A percentile compares a stretch with the other conserved stretches of the same genome.
These are phyloP conservation scores for Penicillium sp. DNA, from an alignment of 2,329 filamentous ascomycete genomes.

Conservation along the genomic window DNA sequence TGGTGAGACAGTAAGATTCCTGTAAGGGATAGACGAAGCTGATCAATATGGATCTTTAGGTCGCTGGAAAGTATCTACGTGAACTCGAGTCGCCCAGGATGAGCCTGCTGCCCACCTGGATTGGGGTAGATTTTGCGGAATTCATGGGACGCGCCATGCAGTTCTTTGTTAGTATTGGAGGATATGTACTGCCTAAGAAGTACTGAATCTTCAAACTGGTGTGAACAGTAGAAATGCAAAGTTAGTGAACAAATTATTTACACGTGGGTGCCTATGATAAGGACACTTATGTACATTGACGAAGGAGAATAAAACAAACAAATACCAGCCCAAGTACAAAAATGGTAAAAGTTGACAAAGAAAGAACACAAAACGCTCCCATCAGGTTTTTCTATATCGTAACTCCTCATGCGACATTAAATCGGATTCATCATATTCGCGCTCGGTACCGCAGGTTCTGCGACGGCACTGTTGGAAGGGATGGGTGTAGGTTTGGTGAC, in stretches of 20 bases:
- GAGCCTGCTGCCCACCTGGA: constrained; percentile 25
- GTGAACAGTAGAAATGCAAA: neutral
- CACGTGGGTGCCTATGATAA: neutral
- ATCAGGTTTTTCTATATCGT: constrained; percentile 26
- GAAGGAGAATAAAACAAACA: neutral
- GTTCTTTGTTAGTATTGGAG: constrained; percentile 33
- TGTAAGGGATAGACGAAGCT: neutral
- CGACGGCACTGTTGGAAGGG: constrained; percentile 3
- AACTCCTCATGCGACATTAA: constrained; percentile 31
- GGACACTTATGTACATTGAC: constrained; percentile 1
- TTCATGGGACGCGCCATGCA: constrained; percentile 31
- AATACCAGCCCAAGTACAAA: neutral
- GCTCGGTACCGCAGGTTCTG: constrained; percentile 36
- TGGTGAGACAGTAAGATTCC: constrained; percentile 26
- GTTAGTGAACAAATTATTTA: neutral
- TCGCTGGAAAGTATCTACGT: constrained; percentile 30
- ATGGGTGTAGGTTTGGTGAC: constrained; percentile 28
- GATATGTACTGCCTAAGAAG: constrained; percentile 31
- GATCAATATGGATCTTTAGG: constrained; percentile 12
- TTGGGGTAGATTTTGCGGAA: constrained; percentile 28
- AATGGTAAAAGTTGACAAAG: neutral
- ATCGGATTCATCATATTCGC: constrained; percentile 46
- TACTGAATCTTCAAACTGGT: neutral
- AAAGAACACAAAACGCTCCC: constrained; percentile 6
- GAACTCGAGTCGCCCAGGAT: constrained; percentile 28